A percentile compares a stretch with the other conserved stretches of the same genome.
phyloP scores from a whole-genome alignment of 257 asterid genomes.

The Forsythia viridissima region DNA sequence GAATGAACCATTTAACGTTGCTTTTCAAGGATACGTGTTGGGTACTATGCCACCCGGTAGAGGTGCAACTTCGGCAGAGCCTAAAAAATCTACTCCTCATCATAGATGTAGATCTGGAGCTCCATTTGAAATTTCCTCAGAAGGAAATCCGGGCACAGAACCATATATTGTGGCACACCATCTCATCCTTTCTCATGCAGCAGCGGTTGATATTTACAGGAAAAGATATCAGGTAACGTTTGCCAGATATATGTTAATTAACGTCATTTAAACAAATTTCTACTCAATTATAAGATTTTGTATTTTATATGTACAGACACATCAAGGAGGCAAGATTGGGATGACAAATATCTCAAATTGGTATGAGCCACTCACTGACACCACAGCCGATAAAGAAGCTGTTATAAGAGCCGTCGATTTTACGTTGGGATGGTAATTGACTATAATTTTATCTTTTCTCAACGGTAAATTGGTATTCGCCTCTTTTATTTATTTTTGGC shows the following conservation, averaged over 20 bases:
- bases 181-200: constrained; percentile 34
- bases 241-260: not conserved
- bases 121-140: not conserved
- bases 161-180: constrained; percentile 42
- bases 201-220: constrained; percentile 20
- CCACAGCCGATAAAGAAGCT: constrained; percentile 14
- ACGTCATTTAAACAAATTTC: too few species aligned
- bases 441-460: not conserved
- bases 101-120: not conserved
- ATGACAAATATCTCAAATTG: constrained; percentile 18
- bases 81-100: not conserved
- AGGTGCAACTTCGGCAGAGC: constrained; percentile 16
- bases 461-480: too few species aligned
- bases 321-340: not conserved
- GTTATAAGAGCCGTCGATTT: constrained; percentile 21
- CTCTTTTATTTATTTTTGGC: too few species aligned
- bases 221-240: constrained; percentile 14
- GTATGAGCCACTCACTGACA: constrained; percentile 27
- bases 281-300: too few species aligned
- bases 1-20: constrained; percentile 38
- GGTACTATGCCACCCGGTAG: constrained; percentile 33
- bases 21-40: constrained; percentile 14
- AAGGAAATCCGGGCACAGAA: constrained; percentile 35
- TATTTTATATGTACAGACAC: too few species aligned
- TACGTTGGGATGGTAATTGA: constrained; percentile 35